A percentile compares a stretch with the other conserved stretches of the same genome.
Conservation (phyloP, 2,329 filamentous ascomycete species). For the Ramichloridium luteum region DNA sequence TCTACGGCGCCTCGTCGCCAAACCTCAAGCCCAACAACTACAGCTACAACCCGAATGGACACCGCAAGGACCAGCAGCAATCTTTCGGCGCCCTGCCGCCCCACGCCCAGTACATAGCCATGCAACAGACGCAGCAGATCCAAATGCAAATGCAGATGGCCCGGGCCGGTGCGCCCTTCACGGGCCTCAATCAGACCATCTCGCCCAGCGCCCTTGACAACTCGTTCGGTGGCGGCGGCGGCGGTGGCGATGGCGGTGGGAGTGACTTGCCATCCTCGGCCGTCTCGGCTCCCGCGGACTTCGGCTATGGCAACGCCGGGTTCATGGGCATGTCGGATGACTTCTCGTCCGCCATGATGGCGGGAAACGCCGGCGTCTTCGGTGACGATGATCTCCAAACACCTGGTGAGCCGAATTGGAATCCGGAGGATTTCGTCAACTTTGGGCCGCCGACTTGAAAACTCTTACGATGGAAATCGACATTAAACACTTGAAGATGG, state of each 20-base stretch:
- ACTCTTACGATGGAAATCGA: background rate
- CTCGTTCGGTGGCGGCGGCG: constrained; percentile 1
- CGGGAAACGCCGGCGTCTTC: constrained; percentile 3
- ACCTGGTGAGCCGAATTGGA: constrained; percentile 11
- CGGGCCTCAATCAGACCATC: constrained; percentile 12
- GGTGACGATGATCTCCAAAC: constrained; percentile 10
- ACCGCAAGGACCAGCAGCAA: constrained; percentile 1
- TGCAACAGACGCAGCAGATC: background rate
- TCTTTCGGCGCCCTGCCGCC: background rate
- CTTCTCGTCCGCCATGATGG: constrained; percentile 4
- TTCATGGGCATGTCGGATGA: constrained; percentile 1
- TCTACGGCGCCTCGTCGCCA: constrained; percentile 13
- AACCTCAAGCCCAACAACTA: constrained; percentile 33
- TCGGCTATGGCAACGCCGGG: background rate
- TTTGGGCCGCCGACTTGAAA: constrained; percentile 8
- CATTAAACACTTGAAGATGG: no score
- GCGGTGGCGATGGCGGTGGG: no score
- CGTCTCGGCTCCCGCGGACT: background rate
- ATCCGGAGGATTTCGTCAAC: constrained; percentile 15
- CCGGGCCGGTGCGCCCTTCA: constrained; percentile 1
- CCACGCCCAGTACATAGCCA: background rate
- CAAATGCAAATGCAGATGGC: background rate
- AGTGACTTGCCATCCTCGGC: background rate
- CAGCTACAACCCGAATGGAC: constrained; percentile 14
- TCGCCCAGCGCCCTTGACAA: constrained; percentile 7